Evolutionary conservation across 2,329 filamentous ascomycete species (phyloP).

Genomic region (Ampelomyces quisqualis): DNA sequence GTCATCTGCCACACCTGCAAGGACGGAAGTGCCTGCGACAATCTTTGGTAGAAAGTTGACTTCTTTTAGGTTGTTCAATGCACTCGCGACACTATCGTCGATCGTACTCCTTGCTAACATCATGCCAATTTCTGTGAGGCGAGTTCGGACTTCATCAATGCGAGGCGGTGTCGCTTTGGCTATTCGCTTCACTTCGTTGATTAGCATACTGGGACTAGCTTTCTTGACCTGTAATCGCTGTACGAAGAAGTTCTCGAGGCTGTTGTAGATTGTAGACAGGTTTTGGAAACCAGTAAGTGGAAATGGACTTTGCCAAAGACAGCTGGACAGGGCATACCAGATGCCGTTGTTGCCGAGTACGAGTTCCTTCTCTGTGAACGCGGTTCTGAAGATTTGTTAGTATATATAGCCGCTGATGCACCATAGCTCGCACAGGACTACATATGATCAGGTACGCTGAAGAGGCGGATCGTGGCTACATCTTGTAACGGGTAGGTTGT

Average conservation of each 20-base stretch:
- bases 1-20: constrained; percentile 13
- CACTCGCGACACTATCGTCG: constrained; percentile 2
- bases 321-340: constrained; percentile 12
- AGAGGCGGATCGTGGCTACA: no score
- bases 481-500: no score
- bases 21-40: not conserved
- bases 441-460: no score
- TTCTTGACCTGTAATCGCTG: constrained; percentile 12
- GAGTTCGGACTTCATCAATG: constrained; percentile 9
- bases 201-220: constrained; percentile 15
- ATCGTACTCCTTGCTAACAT: constrained; percentile 9
- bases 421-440: no score
- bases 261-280: constrained; percentile 10
- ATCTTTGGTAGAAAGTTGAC: constrained; percentile 16
- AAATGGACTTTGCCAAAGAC: constrained; percentile 19
- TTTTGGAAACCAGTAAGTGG: constrained; percentile 11
- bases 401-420: no score
- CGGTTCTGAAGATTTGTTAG: constrained; percentile 5
- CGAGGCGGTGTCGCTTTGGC: constrained; percentile 4
- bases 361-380: constrained; percentile 5
- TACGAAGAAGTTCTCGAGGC: constrained; percentile 7
- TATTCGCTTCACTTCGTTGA: constrained; percentile 16
- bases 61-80: constrained; percentile 11
- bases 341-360: constrained; percentile 7
- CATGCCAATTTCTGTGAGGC: constrained; percentile 16